These are phyloP conservation scores for Aquanectria penicillioides DNA, from an alignment of 2,329 filamentous ascomycete genomes.

Conservation along the genomic window DNA sequence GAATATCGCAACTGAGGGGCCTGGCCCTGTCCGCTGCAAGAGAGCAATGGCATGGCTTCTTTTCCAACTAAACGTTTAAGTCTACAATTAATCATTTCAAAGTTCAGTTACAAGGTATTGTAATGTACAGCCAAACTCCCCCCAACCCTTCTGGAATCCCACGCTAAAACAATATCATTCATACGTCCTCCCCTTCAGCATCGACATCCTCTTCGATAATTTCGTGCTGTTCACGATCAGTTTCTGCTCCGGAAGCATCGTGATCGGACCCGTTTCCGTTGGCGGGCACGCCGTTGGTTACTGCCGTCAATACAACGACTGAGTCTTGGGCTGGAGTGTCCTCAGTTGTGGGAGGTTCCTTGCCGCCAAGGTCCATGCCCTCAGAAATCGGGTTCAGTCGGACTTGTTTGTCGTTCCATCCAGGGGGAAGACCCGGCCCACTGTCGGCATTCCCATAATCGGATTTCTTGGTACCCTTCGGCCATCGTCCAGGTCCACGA, in stretches of 20 bases:
- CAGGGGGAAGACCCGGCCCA: slow-evolving; percentile 70
- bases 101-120: slow-evolving; percentile 11
- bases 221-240: slow-evolving; percentile 21
- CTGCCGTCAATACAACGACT: slow-evolving; percentile 42
- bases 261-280: slow-evolving; percentile 26
- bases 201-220: slow-evolving; percentile 43
- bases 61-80: too few relatives aligned
- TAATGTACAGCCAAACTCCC: slow-evolving; percentile 24
- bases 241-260: slow-evolving; percentile 27
- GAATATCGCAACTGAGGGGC: too few relatives aligned
- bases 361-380: slow-evolving; percentile 26
- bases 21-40: too few relatives aligned
- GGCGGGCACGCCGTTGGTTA: slow-evolving; percentile 32
- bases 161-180: slow-evolving; percentile 26
- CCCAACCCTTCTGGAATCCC: slow-evolving; percentile 3
- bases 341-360: slow-evolving; percentile 26
- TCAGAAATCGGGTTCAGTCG: slow-evolving; percentile 28
- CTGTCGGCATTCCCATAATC: slow-evolving; percentile 75
- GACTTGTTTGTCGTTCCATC: slow-evolving; percentile 55
- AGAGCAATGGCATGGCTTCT: too few relatives aligned
- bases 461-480: slow-evolving; percentile 74
- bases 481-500: slow-evolving; percentile 72
- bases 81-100: slow-evolving; percentile 4
- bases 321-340: slow-evolving; percentile 46
- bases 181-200: slow-evolving; percentile 49